Evolutionary conservation across 2,329 filamentous ascomycete species (phyloP).

Genomic region (Penicillium hesseltinei): DNA sequence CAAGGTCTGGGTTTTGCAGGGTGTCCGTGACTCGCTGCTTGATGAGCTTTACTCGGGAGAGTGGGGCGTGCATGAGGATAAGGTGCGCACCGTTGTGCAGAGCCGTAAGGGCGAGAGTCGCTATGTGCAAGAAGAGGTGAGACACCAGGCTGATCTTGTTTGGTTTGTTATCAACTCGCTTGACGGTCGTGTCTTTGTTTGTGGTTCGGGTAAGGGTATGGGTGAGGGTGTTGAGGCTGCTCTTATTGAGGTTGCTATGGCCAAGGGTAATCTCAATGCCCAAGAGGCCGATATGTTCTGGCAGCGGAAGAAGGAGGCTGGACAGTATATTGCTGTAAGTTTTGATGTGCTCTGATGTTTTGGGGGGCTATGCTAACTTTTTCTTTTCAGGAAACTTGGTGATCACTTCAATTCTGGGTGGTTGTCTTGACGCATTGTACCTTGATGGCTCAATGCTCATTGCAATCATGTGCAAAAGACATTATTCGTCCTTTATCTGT

Average conservation of each 20-base stretch:
- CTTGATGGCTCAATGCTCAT: background rate
- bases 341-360: background rate
- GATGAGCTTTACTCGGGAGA: slow-evolving; percentile 97
- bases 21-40: slow-evolving; percentile 86
- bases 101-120: slow-evolving; percentile 73
- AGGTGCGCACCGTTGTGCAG: slow-evolving; percentile 79
- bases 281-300: slow-evolving; percentile 86
- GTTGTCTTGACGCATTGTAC: background rate
- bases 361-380: slow-evolving; percentile 1
- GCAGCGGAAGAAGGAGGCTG: slow-evolving; percentile 84
- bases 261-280: slow-evolving; percentile 80
- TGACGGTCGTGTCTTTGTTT: slow-evolving; percentile 96
- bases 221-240: slow-evolving; percentile 91
- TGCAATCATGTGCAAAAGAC: background rate
- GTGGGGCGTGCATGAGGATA: slow-evolving; percentile 87
- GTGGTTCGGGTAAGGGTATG: slow-evolving; percentile 94
- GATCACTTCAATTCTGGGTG: slow-evolving; percentile 9
- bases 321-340: slow-evolving; percentile 84
- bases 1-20: slow-evolving; percentile 96
- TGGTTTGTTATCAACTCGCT: slow-evolving; percentile 97
- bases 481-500: background rate
- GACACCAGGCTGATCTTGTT: slow-evolving; percentile 87
- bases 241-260: slow-evolving; percentile 85
- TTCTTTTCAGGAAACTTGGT: slow-evolving; percentile 36
- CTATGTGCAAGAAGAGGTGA: slow-evolving; percentile 96